Percentiles rank a stretch among this genome's conserved stretches.
These are phyloP conservation scores for Eucalyptus lansdowneana DNA, from an alignment of 345 rosid species.

Conservation along the genomic window DNA sequence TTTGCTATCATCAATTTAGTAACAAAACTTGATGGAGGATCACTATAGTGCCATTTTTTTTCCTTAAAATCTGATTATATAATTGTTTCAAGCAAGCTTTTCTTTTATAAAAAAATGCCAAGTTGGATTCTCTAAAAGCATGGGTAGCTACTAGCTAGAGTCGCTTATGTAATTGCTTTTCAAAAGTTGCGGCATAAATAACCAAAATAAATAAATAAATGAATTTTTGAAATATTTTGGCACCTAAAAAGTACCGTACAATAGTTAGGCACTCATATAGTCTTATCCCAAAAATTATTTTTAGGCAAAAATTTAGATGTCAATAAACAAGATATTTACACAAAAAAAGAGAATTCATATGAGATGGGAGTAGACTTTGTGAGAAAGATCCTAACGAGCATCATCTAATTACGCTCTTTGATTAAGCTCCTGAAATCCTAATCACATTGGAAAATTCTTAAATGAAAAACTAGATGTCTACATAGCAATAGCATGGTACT, in stretches of 20 bases:
- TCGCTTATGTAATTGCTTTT: background rate
- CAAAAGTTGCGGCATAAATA: background rate
- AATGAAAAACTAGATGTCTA: background rate
- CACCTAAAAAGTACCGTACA: fast-evolving
- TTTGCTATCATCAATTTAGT: background rate
- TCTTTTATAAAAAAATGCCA: background rate
- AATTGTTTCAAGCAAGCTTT: background rate
- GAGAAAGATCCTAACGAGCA: background rate
- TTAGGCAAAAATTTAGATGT: background rate
- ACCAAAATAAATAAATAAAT: background rate
- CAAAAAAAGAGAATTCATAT: background rate
- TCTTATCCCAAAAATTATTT: background rate
- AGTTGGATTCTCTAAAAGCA: background rate
- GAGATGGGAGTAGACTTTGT: background rate
- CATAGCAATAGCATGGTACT: background rate
- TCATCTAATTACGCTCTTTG: no score
- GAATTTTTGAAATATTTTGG: background rate
- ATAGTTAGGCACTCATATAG: background rate
- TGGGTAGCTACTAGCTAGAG: no score
- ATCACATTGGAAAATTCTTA: background rate
- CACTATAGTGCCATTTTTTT: background rate
- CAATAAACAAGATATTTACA: background rate
- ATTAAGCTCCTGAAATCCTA: background rate
- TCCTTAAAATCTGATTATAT: background rate
- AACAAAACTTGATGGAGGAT: background rate